Percentiles rank a stretch among this genome's conserved stretches.
Conservation (phyloP, 495 filamentous ascomycete genomes). For the Cetradonia linearis region DNA sequence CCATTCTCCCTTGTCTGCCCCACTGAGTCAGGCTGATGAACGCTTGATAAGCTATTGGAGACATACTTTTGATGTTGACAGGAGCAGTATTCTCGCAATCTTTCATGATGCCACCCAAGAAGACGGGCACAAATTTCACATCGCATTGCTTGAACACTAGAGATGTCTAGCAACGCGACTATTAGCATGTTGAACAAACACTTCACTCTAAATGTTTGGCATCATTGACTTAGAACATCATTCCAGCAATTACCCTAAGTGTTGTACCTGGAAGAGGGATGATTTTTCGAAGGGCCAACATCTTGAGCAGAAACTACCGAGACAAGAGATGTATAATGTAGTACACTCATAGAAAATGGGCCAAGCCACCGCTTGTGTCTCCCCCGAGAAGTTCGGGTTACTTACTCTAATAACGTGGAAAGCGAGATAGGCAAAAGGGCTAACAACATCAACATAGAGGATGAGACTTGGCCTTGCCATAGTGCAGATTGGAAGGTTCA, state of each 20-base stretch:
- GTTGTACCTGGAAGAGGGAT: not conserved
- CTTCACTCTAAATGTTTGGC: constrained; percentile 6
- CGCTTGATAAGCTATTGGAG: not conserved
- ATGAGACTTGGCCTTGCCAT: constrained; percentile 51
- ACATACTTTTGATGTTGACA: constrained; percentile 56
- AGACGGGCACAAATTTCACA: constrained; percentile 55
- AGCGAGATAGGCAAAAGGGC: constrained; percentile 60
- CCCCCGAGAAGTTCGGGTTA: not conserved
- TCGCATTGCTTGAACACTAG: constrained; percentile 49
- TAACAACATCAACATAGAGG: constrained; percentile 58
- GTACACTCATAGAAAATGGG: not conserved
- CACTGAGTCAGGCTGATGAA: not conserved
- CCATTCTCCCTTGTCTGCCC: constrained; percentile 57
- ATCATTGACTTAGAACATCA: not conserved
- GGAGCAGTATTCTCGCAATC: constrained; percentile 53
- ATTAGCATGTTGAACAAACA: not conserved
- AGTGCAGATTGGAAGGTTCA: not conserved
- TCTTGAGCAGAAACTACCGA: not conserved
- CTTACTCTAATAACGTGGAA: constrained; percentile 53
- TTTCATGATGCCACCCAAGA: constrained; percentile 61
- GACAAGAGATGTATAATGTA: not conserved
- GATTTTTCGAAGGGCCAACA: not conserved
- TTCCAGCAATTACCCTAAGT: not conserved
- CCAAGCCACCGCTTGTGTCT: not conserved
- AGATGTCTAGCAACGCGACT: constrained; percentile 41